Conservation (phyloP, 1,139 yeast species). For the Yamadazyma epiphylla region DNA sequence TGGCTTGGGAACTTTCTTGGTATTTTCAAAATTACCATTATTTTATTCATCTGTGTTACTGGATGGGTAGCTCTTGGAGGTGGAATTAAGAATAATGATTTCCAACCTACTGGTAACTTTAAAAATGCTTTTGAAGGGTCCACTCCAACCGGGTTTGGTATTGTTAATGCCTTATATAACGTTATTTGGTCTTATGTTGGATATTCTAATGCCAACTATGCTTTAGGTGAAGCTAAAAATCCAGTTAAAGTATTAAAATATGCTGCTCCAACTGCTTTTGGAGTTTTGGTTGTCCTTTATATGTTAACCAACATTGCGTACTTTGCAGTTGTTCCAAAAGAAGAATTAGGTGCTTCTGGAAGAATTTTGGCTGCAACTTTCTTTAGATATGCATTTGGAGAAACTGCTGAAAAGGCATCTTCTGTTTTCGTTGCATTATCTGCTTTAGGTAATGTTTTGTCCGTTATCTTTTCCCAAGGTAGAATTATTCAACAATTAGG, state of each 20-base stretch:
- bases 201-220: conserved; percentile 76
- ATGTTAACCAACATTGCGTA: conserved; percentile 56
- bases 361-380: conserved; percentile 46
- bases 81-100: conserved; percentile 50
- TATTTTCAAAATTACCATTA: conserved; percentile 64
- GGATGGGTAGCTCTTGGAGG: conserved; percentile 85
- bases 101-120: conserved; percentile 57
- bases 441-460: conserved; percentile 47
- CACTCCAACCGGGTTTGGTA: conserved; percentile 68
- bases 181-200: conserved; percentile 81
- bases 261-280: conserved; percentile 48
- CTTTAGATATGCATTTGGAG: conserved; percentile 44
- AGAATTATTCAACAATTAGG: conserved; percentile 48
- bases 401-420: conserved; percentile 44
- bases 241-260: conserved; percentile 39
- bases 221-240: conserved; percentile 70
- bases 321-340: conserved; percentile 55
- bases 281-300: conserved; percentile 66
- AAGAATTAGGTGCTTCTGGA: conserved; percentile 39
- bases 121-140: conserved; percentile 55
- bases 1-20: conserved; percentile 68
- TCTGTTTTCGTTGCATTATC: conserved; percentile 48
- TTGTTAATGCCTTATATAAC: conserved; percentile 73
- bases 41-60: conserved; percentile 63
- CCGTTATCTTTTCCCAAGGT: conserved; percentile 49